A percentile compares a stretch with the other conserved stretches of the same genome.
Evolutionary conservation across 164 flowering plant species (phyloP).

Genomic region (Santalum album): DNA sequence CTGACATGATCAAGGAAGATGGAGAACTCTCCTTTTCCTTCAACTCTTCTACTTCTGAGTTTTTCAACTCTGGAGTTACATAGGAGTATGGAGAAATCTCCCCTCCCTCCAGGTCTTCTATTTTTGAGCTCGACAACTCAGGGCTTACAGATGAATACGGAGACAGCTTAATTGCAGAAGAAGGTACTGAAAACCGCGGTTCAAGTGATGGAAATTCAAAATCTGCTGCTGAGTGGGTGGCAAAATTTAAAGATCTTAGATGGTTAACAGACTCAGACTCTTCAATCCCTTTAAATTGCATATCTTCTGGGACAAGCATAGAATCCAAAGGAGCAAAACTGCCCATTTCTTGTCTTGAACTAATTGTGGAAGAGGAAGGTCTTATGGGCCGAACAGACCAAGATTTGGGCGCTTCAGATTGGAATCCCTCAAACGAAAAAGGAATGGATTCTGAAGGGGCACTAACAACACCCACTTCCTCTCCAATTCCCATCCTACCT

Average conservation of each 20-base stretch:
- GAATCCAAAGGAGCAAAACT: no score
- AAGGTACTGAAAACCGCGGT: conserved; percentile 18
- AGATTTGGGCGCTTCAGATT: not conserved
- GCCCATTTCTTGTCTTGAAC: no score
- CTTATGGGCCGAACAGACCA: not conserved
- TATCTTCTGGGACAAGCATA: no score
- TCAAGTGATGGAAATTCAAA: no score
- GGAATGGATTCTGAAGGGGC: not conserved
- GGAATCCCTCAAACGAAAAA: not conserved
- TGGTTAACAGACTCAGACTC: no score
- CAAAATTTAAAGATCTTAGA: no score
- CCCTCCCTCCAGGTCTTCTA: no score
- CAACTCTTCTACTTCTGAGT: conserved; percentile 11
- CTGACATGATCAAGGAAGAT: not conserved
- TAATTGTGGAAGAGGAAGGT: not conserved
- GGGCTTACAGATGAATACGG: not conserved
- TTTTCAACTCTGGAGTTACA: not conserved
- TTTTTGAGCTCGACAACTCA: no score
- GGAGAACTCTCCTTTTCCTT: conserved; percentile 1
- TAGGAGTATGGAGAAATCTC: not conserved
- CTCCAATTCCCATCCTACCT: not conserved
- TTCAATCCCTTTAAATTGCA: no score
- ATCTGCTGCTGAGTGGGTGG: no score
- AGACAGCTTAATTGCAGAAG: conserved; percentile 16
- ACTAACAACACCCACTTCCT: not conserved